Evolutionary conservation across 192 early-diverging fungal species (phyloP), one percentile per base, ranked within the genome.

Genomic region (Podochytrium sp.): DNA sequence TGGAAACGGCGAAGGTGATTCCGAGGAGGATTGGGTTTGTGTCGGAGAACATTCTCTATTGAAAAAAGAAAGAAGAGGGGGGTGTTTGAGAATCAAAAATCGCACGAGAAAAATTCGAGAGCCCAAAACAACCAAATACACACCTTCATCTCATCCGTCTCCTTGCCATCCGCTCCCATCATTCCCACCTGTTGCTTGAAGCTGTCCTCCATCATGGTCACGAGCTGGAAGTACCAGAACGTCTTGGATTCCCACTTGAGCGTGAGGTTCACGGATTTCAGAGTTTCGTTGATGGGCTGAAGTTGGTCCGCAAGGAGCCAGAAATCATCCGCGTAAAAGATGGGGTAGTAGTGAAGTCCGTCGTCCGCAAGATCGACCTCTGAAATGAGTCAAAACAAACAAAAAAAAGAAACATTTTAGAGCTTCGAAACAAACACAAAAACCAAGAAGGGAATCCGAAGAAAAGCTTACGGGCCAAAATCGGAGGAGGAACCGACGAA

Each of bases 11-110:
- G n/a, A 92, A 81, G 3, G 95, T 97, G 3, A 92, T 68, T 1
- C 78, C 85, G 55, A 97, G 77, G 2, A 97, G 79, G 55, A 89
- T 86, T 2, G 94, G 94, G 77, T 95, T 97, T 39, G 95, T 97
- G 52, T 97, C 95, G 59, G 88, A 65, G 68, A 97, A 87, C 93
- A 95, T 96, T 52, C 93, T 84, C 83, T 81, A 70, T n/a, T n/a
- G 16, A 68, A 38, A 1, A 14, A 65, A 34, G 33, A 2, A 58
- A 58, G 34, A 58, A 73, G 41, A 1, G 29, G 40, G 16, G 33
- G n/a, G 66, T 47, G 29, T 57, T 25, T 1, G 23, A 1, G 25
- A n/a, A n/a, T n/a, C n/a, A n/a, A n/a, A n/a, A n/a, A n/a, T n/a
- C n/a, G 20, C 51, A 49, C 72, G 30, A 10, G 33, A 47, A 20